Base-by-base conservation (phyloP, 495 filamentous ascomycete genomes). In the Xanthoparmelia taractica region DNA sequence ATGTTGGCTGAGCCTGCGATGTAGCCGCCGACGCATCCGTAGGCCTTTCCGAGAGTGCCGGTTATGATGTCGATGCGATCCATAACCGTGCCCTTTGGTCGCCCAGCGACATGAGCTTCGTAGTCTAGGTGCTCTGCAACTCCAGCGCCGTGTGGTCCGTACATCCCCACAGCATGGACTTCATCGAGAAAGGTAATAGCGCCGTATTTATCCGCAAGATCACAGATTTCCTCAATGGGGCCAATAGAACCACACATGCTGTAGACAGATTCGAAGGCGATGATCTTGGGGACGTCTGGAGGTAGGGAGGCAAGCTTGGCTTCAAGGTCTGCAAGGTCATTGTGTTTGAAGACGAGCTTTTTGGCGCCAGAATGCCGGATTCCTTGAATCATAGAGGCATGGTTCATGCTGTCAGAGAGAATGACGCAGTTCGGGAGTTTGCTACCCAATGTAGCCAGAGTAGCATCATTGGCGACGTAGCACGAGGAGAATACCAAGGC, bases 91-190 rank as follows among this genome's bases (percentile, higher is more conserved):
- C 93, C 93, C 64, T 71, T 70, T 0, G 92, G 88, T 57, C 76
- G 76, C 27, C 90, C 84, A 25, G 73, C 70, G 10, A 74, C 76
- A 66, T 82, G 79, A 17, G 72, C 63, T 68, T 96, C 90, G 70
- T 89, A 98, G 73, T 98, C 93, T 33, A 98, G 83, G 74, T 98
- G 94, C 75, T 98, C 94, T 18, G 94, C 94, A 60, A 98, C 95
- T 72, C 94, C 94, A 56, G 92, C 94, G 66, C 94, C 94, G 69
- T 93, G 86, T 71, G 94, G 91, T 70, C 94, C 94, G 72, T 98
- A 98, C 94, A 98, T 98, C 66, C 94, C 94, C 29, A 98, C 94
- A 40, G 94, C 94, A 75, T 98, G 94, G 57, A 98, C 94, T 80
- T 98, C 94, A 72, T 98, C 94, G 73, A 96, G 77, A 76, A 98